phyloP scores from a whole-genome alignment of 768 basidiomycete genomes.

The Trametes meyenii region DNA sequence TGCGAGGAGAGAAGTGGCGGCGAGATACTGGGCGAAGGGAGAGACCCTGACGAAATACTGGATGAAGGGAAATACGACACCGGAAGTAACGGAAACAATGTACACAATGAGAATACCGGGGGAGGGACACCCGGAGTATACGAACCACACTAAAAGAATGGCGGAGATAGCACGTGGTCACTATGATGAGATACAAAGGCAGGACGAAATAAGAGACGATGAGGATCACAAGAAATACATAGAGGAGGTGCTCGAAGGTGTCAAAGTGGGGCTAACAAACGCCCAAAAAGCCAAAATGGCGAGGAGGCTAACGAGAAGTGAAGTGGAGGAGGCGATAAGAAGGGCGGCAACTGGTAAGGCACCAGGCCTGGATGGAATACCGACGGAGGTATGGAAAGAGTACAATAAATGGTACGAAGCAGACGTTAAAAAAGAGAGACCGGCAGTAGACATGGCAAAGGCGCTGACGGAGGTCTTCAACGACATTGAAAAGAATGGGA shows the following conservation, averaged over 20 bases:
- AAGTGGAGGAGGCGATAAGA: conserved; percentile 12
- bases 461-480: background rate
- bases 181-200: background rate
- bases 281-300: background rate
- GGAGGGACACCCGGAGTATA: background rate
- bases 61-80: background rate
- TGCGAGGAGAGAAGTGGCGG: background rate
- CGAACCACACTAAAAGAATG: background rate
- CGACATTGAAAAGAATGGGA: conserved; percentile 4
- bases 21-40: background rate
- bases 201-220: no score
- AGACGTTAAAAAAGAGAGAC: background rate
- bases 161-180: background rate
- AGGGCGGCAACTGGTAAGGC: conserved; percentile 7
- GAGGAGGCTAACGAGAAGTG: background rate
- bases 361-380: background rate
- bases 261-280: background rate
- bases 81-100: background rate
- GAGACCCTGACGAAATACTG: background rate
- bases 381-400: conserved; percentile 20
- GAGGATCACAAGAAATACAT: background rate
- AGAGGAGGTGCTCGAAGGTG: background rate
- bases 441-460: background rate
- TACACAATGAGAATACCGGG: background rate
- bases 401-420: conserved; percentile 13